A percentile compares a stretch with the other conserved stretches of the same genome.
These are phyloP conservation scores for Candida yuanshanica DNA, from an alignment of 805 yeast genomes.

Conservation along the genomic window DNA sequence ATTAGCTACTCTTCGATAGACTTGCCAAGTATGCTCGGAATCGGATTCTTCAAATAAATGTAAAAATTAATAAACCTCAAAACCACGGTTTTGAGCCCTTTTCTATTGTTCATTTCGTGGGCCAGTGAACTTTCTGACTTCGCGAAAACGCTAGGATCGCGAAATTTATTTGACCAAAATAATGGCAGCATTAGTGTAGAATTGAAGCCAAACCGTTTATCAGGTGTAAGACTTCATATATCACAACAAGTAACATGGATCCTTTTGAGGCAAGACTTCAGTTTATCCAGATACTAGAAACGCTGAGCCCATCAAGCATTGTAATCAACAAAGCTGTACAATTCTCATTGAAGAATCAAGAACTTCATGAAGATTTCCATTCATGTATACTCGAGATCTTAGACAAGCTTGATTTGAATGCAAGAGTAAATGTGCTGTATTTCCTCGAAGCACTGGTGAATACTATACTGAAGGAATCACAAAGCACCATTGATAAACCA, in stretches of 20 bases:
- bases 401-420: slow-evolving; percentile 48
- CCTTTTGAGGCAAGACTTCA: slow-evolving; percentile 82
- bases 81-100: not conserved
- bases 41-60: too few species aligned
- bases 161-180: too few species aligned
- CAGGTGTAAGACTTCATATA: too few species aligned
- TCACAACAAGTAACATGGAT: slow-evolving; percentile 63
- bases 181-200: too few species aligned
- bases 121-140: too few species aligned
- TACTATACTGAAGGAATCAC: slow-evolving; percentile 22
- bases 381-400: slow-evolving; percentile 61
- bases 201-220: too few species aligned
- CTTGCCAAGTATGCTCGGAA: too few species aligned
- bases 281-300: slow-evolving; percentile 59
- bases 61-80: not conserved
- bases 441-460: slow-evolving; percentile 58
- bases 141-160: too few species aligned
- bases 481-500: slow-evolving; percentile 8
- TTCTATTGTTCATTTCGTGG: too few species aligned
- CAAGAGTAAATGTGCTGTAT: slow-evolving; percentile 60
- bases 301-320: slow-evolving; percentile 57
- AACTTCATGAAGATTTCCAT: slow-evolving; percentile 61
- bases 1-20: too few species aligned
- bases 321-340: slow-evolving; percentile 29
- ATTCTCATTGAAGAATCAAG: slow-evolving; percentile 49